A percentile compares a stretch with the other conserved stretches of the same genome.
phyloP scores from a whole-genome alignment of 345 rosid genomes.

The Sisymbrium irio region DNA sequence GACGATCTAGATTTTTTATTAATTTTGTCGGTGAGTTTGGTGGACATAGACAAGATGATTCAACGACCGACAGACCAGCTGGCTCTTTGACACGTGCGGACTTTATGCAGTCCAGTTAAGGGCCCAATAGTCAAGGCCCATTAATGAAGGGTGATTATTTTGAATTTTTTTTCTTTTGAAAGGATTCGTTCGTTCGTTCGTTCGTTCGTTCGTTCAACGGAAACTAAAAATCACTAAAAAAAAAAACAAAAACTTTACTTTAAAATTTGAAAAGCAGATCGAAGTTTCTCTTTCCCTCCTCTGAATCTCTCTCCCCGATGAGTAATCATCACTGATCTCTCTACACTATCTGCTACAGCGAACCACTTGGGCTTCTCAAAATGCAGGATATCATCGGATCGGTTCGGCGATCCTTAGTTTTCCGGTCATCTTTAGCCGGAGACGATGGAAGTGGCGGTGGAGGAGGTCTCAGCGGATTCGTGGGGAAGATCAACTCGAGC shows the following conservation, averaged over 20 bases:
- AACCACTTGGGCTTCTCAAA: neutral
- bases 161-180: neutral
- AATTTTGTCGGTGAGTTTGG: slow-evolving; percentile 6
- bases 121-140: slow-evolving; percentile 21
- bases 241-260: neutral
- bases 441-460: slow-evolving; percentile 40
- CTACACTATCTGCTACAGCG: slow-evolving; percentile 2
- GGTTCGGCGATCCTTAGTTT: slow-evolving; percentile 76
- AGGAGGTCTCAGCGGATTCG: slow-evolving; percentile 46
- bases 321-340: slow-evolving; percentile 26
- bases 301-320: slow-evolving; percentile 4
- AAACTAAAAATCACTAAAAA: neutral
- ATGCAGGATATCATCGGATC: slow-evolving; percentile 91
- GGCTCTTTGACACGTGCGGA: neutral
- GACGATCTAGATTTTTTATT: neutral
- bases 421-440: slow-evolving; percentile 51
- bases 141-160: neutral
- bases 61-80: slow-evolving; percentile 1
- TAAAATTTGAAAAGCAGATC: slow-evolving; percentile 36
- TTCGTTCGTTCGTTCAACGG: neutral
- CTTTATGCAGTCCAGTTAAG: neutral
- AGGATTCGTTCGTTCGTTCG: neutral
- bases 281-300: slow-evolving; percentile 37
- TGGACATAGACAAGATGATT: neutral
- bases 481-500: slow-evolving; percentile 71